Percentiles rank a stretch among this genome's conserved stretches.
phyloP scores from a whole-genome alignment of 345 rosid species.

The Isatis tinctoria region DNA sequence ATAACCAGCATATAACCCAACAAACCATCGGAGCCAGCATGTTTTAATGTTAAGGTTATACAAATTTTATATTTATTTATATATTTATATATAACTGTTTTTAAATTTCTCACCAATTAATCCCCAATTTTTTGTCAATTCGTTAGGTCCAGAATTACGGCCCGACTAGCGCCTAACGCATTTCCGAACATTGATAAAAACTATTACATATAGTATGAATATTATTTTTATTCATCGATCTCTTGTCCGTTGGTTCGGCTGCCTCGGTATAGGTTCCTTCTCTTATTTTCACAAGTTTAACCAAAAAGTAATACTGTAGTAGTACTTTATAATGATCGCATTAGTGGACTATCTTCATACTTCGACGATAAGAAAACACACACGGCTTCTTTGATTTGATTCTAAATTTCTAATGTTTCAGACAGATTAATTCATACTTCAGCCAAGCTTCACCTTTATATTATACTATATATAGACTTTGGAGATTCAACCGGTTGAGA shows the following conservation, averaged over 20 bases:
- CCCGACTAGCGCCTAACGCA: no score
- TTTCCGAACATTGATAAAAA: no score
- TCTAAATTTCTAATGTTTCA: background rate
- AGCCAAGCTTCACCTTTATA: background rate
- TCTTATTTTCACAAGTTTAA: background rate
- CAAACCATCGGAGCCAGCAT: no score
- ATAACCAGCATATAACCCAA: no score
- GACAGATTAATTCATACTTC: background rate
- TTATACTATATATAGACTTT: background rate
- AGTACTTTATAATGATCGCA: background rate
- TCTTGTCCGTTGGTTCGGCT: background rate
- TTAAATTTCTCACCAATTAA: no score
- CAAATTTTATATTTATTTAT: no score
- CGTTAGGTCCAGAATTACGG: no score
- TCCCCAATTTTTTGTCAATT: no score
- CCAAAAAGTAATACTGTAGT: background rate
- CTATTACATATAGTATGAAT: no score
- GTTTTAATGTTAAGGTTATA: no score
- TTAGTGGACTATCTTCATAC: background rate
- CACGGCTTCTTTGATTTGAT: background rate
- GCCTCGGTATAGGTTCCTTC: background rate
- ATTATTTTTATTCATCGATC: background rate
- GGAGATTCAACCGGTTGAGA: background rate
- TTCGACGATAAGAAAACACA: background rate
- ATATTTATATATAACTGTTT: no score